Base-by-base conservation (phyloP, 2,329 filamentous ascomycete genomes). In the Diaporthe helianthi region DNA sequence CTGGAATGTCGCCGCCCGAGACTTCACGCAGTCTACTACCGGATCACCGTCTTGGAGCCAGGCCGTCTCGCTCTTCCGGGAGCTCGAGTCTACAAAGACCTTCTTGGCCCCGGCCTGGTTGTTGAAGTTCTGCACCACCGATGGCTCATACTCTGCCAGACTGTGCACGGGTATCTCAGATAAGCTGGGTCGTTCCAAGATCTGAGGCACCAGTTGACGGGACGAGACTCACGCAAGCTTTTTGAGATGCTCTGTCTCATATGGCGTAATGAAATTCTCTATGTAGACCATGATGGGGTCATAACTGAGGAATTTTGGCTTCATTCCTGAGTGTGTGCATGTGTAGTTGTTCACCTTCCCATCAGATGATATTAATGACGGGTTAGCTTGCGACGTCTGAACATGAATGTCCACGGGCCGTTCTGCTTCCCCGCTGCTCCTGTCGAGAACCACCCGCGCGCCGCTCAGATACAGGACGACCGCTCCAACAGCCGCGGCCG, bases 211-310 rank as follows among this genome's bases (percentile, higher is more conserved):
- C n/a, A n/a, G n/a, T n/a, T n/a, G 17, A 36, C 8, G 13, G 31
- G 31, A 17, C 13, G 17, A 44, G 49, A 63, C 54, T 63, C 10
- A 53, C 47, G 66, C 66, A 24, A 54, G 66, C 8, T 41, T 46
- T 47, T 44, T 63, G 31, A 68, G 54, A 33, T 68, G 54, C 6
- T 63, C 31, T 8, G 66, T 53, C 33, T 68, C 66, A 26, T 51
- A 68, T 13, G 46, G 54, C 5, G 66, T 46, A 17, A 68, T 19
- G 46, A 68, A 68, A 29, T 63, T 31, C 26, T 68, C 66, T 7
- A 68, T 63, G 15, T 68, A 68, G 17, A 68, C 66, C 54, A 68
- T 68, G 55, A 68, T 68, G 4, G 66, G 66, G 17, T 68, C 66
- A 19, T 68, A 68, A 1, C 55, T 63, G 17, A 68, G 4, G 26